Evolutionary conservation across 225 moss, liverwort and hornwort genomes (phyloP), one percentile per base, ranked within the genome.

Genomic region (Climacium dendroides): DNA sequence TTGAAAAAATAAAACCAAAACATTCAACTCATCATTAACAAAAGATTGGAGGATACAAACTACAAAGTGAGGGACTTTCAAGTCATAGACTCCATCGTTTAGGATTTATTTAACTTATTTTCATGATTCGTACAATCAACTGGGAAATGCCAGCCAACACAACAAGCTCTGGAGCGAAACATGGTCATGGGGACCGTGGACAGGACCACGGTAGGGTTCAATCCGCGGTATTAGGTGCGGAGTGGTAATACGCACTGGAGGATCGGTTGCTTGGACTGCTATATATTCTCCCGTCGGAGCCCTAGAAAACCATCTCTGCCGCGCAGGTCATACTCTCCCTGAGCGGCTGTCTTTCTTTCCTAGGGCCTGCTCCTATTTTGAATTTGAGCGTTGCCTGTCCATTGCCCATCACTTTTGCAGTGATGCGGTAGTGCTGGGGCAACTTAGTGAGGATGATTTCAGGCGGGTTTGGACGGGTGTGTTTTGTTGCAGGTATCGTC

Each of bases 11-110:
- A 29, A 28, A 72, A 17, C 1, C 0, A 9, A 5, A 17, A 71
- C 7, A 15, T 16, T 14, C 2, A 28, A 72, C 10, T 6, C 2
- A 6, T 45, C 45, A 72, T 10, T 3, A 72, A 6, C 0, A 0
- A 72, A 72, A 45, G 8, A 72, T 17, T 29, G 41, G 29, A 0
- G 0, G 6, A 28, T 45, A 17, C 29, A 45, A 72, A 26, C 17
- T 45, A 17, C 29, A 45, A 72, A 26, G 3, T 43, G 26, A 26
- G 1, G 2, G 7, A 43, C 16, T 9, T 41, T 41, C 15, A 26
- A 24, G 39, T 41, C 3, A 41, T 41, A 69, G 4, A 7, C 24
- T 41, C 5, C 3, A 1, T 25, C 3, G 0, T 26, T 25, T 4
- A 24, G 8, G 45, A 8, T 45, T 8, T 45, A 45, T 45, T 45